These are phyloP conservation scores for Hysterium pulicare DNA, from an alignment of 2,329 filamentous ascomycete genomes.

Conservation along the genomic window DNA sequence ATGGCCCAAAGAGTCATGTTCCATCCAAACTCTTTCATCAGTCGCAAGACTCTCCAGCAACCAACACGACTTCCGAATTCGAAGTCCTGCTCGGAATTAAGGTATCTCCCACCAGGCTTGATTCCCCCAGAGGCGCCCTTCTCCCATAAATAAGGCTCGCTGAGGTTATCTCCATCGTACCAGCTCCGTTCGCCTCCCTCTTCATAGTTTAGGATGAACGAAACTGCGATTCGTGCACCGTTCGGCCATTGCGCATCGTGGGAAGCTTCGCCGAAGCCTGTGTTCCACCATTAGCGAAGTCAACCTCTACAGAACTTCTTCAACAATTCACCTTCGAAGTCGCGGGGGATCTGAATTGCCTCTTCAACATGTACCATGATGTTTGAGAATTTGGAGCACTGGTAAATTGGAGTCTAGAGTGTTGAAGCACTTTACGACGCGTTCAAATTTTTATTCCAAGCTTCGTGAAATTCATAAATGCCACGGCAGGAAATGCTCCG, in stretches of 20 bases:
- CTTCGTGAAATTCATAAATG: too few relatives aligned
- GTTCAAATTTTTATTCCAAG: too few relatives aligned
- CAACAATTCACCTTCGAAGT: conserved; percentile 29
- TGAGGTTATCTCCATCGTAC: conserved; percentile 13
- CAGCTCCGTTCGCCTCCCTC: conserved; percentile 17
- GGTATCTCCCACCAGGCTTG: conserved; percentile 24
- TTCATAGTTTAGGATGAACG: conserved; percentile 21
- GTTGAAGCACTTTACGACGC: too few relatives aligned
- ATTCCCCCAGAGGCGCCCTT: conserved; percentile 24
- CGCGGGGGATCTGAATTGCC: conserved; percentile 34
- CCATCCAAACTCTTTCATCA: conserved; percentile 44
- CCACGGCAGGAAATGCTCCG: too few relatives aligned
- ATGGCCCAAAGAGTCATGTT: conserved; percentile 44
- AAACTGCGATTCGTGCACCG: conserved; percentile 31
- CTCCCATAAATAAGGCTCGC: conserved; percentile 36
- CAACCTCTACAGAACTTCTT: background rate
- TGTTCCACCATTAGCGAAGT: conserved; percentile 1
- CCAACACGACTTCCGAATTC: conserved; percentile 36
- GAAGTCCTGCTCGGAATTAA: conserved; percentile 32
- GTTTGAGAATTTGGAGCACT: too few relatives aligned
- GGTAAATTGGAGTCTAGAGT: too few relatives aligned
- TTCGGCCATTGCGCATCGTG: conserved; percentile 33
- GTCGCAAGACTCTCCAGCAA: conserved; percentile 40
- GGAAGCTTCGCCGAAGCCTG: conserved; percentile 22
- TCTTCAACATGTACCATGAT: conserved; percentile 31